A percentile compares a stretch with the other conserved stretches of the same genome.
Evolutionary conservation across 345 rosid species (phyloP).

Genomic region (Eucalyptus sp.): DNA sequence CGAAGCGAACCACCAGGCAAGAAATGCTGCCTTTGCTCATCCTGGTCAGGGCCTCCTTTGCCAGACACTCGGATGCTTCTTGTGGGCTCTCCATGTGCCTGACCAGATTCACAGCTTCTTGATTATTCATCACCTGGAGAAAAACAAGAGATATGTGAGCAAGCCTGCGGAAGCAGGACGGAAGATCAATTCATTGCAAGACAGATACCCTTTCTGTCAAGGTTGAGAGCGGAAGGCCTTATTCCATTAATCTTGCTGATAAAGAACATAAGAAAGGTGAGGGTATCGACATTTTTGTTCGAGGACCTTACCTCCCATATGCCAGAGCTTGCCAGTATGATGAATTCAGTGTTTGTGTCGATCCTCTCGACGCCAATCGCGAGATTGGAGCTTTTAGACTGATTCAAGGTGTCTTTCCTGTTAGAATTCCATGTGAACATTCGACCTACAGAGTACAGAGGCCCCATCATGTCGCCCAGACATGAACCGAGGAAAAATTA

Average conservation of each 20-base stretch:
- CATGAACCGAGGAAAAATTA: not conserved
- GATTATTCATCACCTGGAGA: slow-evolving; percentile 57
- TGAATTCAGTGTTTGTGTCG: slow-evolving; percentile 40
- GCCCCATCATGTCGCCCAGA: not conserved
- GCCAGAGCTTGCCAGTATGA: slow-evolving; percentile 61
- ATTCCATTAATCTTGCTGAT: not conserved
- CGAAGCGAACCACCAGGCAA: slow-evolving; percentile 50
- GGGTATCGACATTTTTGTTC: not conserved
- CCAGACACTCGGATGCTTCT: slow-evolving; percentile 58
- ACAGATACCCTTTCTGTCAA: too few relatives aligned
- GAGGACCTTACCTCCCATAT: slow-evolving; percentile 51
- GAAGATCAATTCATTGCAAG: too few relatives aligned
- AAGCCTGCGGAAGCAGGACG: not conserved
- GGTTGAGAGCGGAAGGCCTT: too few relatives aligned
- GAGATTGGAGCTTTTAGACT: slow-evolving; percentile 10
- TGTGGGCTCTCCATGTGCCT: slow-evolving; percentile 55
- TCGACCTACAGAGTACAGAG: not conserved
- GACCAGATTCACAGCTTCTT: slow-evolving; percentile 58
- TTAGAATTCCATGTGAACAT: not conserved
- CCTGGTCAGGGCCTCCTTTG: slow-evolving; percentile 53
- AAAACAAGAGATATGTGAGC: not conserved
- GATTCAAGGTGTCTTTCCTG: not conserved
- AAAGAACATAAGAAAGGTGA: not conserved
- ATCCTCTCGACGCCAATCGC: slow-evolving; percentile 24
- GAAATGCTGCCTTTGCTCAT: slow-evolving; percentile 52